Percentiles rank a stretch among this genome's conserved stretches.
These are phyloP conservation scores for Choricystis sp. DNA, from an alignment of 139 green algal genomes.

Conservation along the genomic window DNA sequence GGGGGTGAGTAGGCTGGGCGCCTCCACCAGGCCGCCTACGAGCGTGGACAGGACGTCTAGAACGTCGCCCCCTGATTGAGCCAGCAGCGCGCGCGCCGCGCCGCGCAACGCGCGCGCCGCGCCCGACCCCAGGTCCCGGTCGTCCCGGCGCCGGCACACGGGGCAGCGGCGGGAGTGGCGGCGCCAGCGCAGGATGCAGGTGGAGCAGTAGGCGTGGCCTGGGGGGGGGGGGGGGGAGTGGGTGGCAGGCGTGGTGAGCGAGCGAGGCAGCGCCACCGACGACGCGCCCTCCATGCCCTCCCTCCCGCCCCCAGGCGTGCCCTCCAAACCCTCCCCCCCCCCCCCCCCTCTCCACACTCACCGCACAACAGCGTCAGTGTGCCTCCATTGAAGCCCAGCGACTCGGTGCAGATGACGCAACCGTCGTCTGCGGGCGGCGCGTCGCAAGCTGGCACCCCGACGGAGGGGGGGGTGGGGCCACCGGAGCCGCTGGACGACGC, in stretches of 20 bases:
- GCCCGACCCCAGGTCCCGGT: background rate
- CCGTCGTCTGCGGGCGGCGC: no score
- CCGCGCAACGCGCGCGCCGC: background rate
- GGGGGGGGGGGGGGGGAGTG: no score
- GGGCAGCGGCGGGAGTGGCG: background rate
- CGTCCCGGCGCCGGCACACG: background rate
- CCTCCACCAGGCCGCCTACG: background rate
- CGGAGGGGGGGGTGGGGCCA: no score
- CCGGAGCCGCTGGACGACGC: no score
- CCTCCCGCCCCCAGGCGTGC: no score
- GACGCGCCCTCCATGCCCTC: no score
- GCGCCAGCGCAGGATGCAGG: background rate
- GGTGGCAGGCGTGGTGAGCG: no score
- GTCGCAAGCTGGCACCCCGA: no score
- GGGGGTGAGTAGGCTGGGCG: no score
- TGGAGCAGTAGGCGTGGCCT: background rate
- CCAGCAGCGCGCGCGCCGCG: background rate
- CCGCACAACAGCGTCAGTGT: background rate
- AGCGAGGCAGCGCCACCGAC: no score
- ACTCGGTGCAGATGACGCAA: background rate
- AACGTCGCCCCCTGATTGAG: background rate
- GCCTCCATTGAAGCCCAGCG: background rate
- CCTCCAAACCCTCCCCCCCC: no score
- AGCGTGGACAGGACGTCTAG: background rate
- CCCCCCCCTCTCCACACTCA: no score